Base-by-base conservation (phyloP, 306 rosid species). In the Sesbania bispinosa region DNA sequence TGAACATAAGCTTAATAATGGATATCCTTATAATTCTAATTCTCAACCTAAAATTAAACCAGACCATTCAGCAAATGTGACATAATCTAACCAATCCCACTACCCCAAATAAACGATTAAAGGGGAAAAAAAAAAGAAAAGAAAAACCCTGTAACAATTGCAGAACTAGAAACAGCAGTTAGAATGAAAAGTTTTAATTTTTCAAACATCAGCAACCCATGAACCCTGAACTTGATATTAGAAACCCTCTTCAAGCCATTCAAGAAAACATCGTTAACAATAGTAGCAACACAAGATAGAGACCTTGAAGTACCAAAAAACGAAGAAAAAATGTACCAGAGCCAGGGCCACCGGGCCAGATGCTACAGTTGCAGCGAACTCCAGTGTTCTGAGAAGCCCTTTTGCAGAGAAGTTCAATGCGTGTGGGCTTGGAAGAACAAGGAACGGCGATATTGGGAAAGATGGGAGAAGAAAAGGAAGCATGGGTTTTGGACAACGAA, bases 281-380 rank as follows among this genome's bases (percentile, higher is more conserved):
- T 10, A 52, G 20, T 21, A 53, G 16, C 11, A 48, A 14, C 4
- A 27, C 6, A 47, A 36, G 10, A 24, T 10, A 35, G 10, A 32
- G 8, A 32, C 5, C 7, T 29, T 2, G n/a, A 2, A 24, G 3
- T 62, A 24, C 26, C 29, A 11, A 38, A 70, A 1, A 3, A 27
- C 3, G 2, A 43, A 4, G 4, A 2, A 45, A 79, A 32, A 20
- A 77, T 15, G 52, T 86, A 91, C 97, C 93, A 7, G 84, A 83
- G 61, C 73, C 63, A 61, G 88, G 76, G 35, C 88, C 90, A 26
- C 92, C 84, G 0, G 90, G 92, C 65, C 67, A 52, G 76, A 77
- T 35, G 84, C 70, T 77, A 64, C 82, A 57, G 62, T 66, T 74
- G 84, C 90, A 80, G 47, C 82, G 80, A 27, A 86, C 29, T 63